Evolutionary conservation across 768 basidiomycete genomes (phyloP).

Genomic region (Xanthoconium stramineum): DNA sequence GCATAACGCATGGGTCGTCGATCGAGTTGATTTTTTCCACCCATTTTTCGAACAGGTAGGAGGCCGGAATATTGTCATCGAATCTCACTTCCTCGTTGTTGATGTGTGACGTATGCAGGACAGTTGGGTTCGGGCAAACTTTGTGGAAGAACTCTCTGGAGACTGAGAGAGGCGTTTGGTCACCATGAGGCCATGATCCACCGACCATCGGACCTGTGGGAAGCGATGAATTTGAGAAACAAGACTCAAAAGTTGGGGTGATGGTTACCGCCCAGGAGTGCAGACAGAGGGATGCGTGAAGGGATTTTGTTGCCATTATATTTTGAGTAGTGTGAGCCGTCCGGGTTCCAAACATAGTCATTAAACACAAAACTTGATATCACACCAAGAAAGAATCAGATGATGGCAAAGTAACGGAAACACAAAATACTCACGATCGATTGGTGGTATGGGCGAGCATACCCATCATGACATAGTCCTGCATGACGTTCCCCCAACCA

Average conservation of each 20-base stretch:
- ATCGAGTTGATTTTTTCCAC: conserved; percentile 31
- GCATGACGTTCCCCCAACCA: conserved; percentile 43
- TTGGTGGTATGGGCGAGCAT: conserved; percentile 34
- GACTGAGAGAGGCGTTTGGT: conserved; percentile 35
- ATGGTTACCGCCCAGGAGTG: conserved; percentile 35
- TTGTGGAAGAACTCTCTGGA: conserved; percentile 36
- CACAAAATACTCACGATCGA: conserved; percentile 31
- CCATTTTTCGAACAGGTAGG: conserved; percentile 37
- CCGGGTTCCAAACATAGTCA: conserved; percentile 40
- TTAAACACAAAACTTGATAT: conserved; percentile 39
- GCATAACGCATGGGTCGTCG: conserved; percentile 40
- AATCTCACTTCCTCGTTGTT: conserved; percentile 30
- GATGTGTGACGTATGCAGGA: conserved; percentile 30
- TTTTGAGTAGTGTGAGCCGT: conserved; percentile 34
- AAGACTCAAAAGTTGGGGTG: background rate
- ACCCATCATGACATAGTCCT: conserved; percentile 36
- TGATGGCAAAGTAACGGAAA: background rate
- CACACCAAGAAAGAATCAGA: conserved; percentile 2
- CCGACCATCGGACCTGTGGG: conserved; percentile 42
- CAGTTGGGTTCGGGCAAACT: conserved; percentile 38
- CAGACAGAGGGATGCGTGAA: conserved; percentile 40
- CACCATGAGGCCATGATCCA: conserved; percentile 33
- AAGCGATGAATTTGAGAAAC: background rate
- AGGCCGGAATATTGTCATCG: conserved; percentile 23
- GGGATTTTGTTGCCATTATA: conserved; percentile 37